Conservation (phyloP, 768 basidiomycete genomes). For the Amanita phalloides region DNA sequence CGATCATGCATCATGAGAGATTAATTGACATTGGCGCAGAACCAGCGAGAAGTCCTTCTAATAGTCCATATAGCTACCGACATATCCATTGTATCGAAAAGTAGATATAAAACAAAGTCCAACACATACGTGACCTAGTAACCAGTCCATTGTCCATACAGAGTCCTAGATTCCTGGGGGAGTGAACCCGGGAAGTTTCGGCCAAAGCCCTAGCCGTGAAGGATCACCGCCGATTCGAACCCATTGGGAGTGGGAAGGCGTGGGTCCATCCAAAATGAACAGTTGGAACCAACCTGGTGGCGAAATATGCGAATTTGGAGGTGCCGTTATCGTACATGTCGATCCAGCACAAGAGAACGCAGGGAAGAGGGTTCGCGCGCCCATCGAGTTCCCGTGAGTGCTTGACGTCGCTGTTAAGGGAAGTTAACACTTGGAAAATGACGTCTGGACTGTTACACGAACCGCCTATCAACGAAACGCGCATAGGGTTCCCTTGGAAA, state of each 20-base stretch:
- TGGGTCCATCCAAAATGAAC: slow-evolving; percentile 69
- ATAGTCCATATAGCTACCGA: too few species aligned
- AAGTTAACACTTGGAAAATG: slow-evolving; percentile 1
- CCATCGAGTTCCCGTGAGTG: slow-evolving; percentile 74
- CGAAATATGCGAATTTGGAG: slow-evolving; percentile 54
- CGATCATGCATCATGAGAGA: too few species aligned
- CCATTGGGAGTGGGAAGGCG: slow-evolving; percentile 66
- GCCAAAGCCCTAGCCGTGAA: slow-evolving; percentile 61
- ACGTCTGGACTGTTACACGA: slow-evolving; percentile 11
- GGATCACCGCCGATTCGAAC: slow-evolving; percentile 78
- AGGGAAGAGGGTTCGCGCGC: slow-evolving; percentile 62
- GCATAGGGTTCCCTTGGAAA: slow-evolving; percentile 35
- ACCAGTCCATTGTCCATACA: not conserved
- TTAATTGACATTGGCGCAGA: too few species aligned
- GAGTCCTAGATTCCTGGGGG: slow-evolving; percentile 39
- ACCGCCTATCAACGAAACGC: slow-evolving; percentile 59
- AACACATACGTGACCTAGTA: not conserved
- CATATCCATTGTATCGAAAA: too few species aligned
- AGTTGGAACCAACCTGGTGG: slow-evolving; percentile 75
- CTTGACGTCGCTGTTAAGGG: slow-evolving; percentile 47
- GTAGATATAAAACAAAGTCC: not conserved
- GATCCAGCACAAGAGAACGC: slow-evolving; percentile 58
- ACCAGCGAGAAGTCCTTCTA: too few species aligned
- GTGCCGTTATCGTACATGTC: slow-evolving; percentile 68
- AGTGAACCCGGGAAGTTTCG: slow-evolving; percentile 55